These are phyloP conservation scores for Limnomonas spitsbergensis DNA, from an alignment of 139 green algal species.

Conservation along the genomic window DNA sequence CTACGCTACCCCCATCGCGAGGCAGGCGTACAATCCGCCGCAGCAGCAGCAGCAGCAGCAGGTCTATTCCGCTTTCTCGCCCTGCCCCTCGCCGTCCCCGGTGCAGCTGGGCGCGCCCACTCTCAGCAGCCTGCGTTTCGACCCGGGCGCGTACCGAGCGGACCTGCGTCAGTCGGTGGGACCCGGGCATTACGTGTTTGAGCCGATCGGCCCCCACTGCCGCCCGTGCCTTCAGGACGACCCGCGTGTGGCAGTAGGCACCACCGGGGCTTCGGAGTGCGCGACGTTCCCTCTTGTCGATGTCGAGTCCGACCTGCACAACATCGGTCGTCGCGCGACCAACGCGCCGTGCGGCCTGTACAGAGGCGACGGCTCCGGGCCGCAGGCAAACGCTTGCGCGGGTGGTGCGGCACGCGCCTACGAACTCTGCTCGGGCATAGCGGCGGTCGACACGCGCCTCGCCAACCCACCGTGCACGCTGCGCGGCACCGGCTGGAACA, in stretches of 20 bases:
- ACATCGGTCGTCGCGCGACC: background rate
- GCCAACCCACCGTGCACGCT: constrained; percentile 11
- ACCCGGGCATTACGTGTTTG: constrained; percentile 3
- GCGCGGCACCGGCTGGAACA: constrained; percentile 17
- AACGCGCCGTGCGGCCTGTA: constrained; percentile 8
- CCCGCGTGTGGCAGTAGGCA: background rate
- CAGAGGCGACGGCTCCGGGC: background rate
- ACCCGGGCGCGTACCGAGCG: background rate
- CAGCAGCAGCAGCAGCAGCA: too few species aligned
- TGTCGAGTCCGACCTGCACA: constrained; percentile 3
- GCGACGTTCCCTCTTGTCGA: background rate
- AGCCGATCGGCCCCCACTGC: background rate
- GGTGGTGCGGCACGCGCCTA: background rate
- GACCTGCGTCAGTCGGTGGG: constrained; percentile 7
- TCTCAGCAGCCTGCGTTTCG: constrained; percentile 2
- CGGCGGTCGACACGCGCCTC: constrained; percentile 3
- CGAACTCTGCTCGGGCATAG: background rate
- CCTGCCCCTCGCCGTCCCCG: too few species aligned
- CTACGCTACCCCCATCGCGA: too few species aligned
- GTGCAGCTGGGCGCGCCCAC: too few species aligned
- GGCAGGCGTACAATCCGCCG: too few species aligned
- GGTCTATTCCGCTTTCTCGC: too few species aligned
- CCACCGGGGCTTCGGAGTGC: constrained; percentile 8
- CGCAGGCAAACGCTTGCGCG: background rate
- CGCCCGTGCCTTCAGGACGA: background rate